Evolutionary conservation across 805 yeast genomes (phyloP).

Genomic region (Cyberlindnera subsufficiens): DNA sequence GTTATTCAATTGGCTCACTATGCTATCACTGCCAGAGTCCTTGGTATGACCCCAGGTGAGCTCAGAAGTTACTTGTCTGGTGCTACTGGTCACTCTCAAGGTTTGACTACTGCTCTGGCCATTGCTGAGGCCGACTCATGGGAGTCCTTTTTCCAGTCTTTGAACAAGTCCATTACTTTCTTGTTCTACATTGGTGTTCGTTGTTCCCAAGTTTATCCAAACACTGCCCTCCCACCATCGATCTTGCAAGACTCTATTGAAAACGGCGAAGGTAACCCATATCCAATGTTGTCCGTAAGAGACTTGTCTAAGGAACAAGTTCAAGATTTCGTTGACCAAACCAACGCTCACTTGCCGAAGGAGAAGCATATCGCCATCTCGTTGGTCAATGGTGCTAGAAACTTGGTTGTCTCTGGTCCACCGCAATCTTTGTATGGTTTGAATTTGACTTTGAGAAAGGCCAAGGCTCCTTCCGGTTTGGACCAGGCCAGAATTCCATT

Average conservation of each 20-base stretch:
- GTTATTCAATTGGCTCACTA: constrained; percentile 92
- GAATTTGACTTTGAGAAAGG: constrained; percentile 85
- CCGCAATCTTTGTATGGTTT: constrained; percentile 97
- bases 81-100: constrained; percentile 87
- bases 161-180: constrained; percentile 75
- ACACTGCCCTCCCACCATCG: constrained; percentile 90
- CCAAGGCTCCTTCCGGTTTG: constrained; percentile 89
- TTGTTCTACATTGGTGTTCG: constrained; percentile 93
- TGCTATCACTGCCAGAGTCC: constrained; percentile 76
- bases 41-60: constrained; percentile 89
- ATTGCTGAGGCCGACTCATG: constrained; percentile 78
- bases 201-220: constrained; percentile 85
- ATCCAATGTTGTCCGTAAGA: constrained; percentile 95
- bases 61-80: constrained; percentile 64
- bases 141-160: constrained; percentile 69
- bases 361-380: constrained; percentile 90
- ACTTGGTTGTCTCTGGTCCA: constrained; percentile 94
- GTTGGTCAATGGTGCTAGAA: constrained; percentile 91
- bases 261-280: constrained; percentile 93
- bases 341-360: constrained; percentile 88
- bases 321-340: constrained; percentile 69
- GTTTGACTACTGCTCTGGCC: constrained; percentile 89
- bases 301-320: constrained; percentile 81
- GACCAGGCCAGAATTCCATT: constrained; percentile 93
- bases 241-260: constrained; percentile 88